These are phyloP conservation scores for Bruguiera parviflora DNA, from an alignment of 345 rosid species.

Conservation along the genomic window DNA sequence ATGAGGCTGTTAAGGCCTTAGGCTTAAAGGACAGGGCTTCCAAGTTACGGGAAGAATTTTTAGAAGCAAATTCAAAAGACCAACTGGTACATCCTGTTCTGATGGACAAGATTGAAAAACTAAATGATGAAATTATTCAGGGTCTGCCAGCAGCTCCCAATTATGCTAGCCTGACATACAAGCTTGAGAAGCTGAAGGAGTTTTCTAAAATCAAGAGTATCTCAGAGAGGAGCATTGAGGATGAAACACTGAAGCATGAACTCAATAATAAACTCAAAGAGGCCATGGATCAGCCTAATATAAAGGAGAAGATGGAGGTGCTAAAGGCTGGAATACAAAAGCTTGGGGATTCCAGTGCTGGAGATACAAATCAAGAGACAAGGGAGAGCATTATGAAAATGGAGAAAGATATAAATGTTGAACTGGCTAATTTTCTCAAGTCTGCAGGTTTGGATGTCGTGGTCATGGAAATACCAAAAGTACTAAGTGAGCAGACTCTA, in stretches of 20 bases:
- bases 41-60: conserved; percentile 46
- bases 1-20: conserved; percentile 56
- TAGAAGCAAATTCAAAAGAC: conserved; percentile 46
- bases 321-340: conserved; percentile 47
- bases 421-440: conserved; percentile 42
- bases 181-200: conserved; percentile 71
- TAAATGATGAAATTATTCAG: conserved; percentile 53
- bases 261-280: conserved; percentile 59
- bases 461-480: conserved; percentile 35
- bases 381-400: conserved; percentile 46
- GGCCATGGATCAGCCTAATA: conserved; percentile 47
- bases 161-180: conserved; percentile 52
- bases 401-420: conserved; percentile 52
- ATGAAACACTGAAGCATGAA: conserved; percentile 39
- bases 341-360: conserved; percentile 51
- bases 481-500: conserved; percentile 30
- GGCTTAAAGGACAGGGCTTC: conserved; percentile 55
- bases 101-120: conserved; percentile 58
- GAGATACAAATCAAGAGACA: conserved; percentile 49
- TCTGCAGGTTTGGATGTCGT: conserved; percentile 61
- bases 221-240: conserved; percentile 34
- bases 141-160: conserved; percentile 58
- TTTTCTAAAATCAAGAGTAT: conserved; percentile 52
- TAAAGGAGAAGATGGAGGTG: conserved; percentile 63
- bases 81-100: conserved; percentile 56